Evolutionary conservation across 2,329 filamentous ascomycete genomes (phyloP).

Genomic region (Hypoxylon sp.): DNA sequence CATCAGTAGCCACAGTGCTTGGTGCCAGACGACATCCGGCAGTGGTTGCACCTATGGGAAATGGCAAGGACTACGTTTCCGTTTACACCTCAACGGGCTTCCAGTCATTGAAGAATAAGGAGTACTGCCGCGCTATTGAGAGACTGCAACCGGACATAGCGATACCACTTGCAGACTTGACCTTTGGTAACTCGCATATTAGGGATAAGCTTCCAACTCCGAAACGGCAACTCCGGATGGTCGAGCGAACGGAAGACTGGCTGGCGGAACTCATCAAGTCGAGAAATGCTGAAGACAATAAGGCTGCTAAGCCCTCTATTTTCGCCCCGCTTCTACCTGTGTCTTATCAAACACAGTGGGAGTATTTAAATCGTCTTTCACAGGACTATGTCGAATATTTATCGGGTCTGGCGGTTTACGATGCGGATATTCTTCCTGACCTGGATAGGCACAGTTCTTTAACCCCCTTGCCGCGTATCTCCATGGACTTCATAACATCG

Average conservation of each 20-base stretch:
- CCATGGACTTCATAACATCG: constrained; percentile 71
- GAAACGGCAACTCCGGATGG: constrained; percentile 87
- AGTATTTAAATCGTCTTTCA: constrained; percentile 81
- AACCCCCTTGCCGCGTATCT: constrained; percentile 77
- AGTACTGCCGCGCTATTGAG: constrained; percentile 76
- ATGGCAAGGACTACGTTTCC: constrained; percentile 78
- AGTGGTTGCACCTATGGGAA: constrained; percentile 78
- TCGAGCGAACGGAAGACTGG: constrained; percentile 88
- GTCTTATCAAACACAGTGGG: constrained; percentile 79
- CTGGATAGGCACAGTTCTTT: constrained; percentile 72
- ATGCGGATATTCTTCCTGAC: constrained; percentile 76
- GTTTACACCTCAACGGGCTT: constrained; percentile 92
- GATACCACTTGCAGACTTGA: constrained; percentile 82
- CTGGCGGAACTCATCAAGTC: constrained; percentile 75
- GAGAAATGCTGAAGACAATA: constrained; percentile 55
- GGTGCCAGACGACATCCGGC: constrained; percentile 84
- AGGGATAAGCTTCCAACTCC: constrained; percentile 63
- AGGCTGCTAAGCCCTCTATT: constrained; percentile 59
- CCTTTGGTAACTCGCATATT: constrained; percentile 60
- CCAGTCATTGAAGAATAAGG: constrained; percentile 74
- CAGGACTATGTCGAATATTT: constrained; percentile 72
- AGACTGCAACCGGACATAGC: constrained; percentile 84
- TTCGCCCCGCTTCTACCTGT: constrained; percentile 82
- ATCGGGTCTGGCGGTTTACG: constrained; percentile 83
- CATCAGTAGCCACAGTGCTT: constrained; percentile 77